phyloP scores from a whole-genome alignment of 164 flowering plant species.

The Liquidambar formosana region DNA sequence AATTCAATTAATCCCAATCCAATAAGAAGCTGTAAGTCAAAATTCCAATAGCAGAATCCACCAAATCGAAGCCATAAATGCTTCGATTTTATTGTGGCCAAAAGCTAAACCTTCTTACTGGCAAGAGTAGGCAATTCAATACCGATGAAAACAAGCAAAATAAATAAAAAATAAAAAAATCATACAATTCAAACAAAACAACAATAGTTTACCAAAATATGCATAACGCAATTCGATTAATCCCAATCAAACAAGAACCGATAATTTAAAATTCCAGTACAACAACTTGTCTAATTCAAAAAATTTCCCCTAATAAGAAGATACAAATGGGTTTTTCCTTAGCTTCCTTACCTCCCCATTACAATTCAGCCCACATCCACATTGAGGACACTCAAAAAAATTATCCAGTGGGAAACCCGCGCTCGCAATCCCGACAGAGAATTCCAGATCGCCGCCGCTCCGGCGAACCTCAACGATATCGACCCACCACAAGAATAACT shows the following conservation, averaged over 20 bases:
- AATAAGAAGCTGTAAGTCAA: neutral
- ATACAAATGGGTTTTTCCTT: slow-evolving; percentile 24
- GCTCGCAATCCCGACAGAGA: slow-evolving; percentile 52
- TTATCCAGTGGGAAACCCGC: slow-evolving; percentile 34
- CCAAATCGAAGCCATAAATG: no score
- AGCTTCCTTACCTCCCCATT: slow-evolving; percentile 3
- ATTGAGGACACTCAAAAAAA: slow-evolving; percentile 41
- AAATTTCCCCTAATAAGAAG: slow-evolving; percentile 22
- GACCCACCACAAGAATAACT: slow-evolving; percentile 41
- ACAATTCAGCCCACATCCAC: slow-evolving; percentile 56
- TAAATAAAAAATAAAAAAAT: no score
- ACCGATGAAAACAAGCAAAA: neutral
- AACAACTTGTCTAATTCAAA: neutral
- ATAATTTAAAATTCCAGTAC: slow-evolving; percentile 2
- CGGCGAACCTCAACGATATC: slow-evolving; percentile 44
- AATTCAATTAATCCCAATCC: neutral
- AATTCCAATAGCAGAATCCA: no score
- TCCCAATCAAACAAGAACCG: neutral
- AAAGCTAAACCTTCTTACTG: neutral
- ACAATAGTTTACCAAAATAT: neutral
- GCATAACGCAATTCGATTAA: neutral
- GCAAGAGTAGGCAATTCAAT: no score
- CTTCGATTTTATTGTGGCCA: no score
- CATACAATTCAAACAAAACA: neutral
- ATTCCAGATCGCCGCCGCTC: slow-evolving; percentile 34